Evolutionary conservation across 192 early-diverging fungal species (phyloP), one percentile per base, ranked within the genome.

Genomic region (Linnemannia schmuckeri): DNA sequence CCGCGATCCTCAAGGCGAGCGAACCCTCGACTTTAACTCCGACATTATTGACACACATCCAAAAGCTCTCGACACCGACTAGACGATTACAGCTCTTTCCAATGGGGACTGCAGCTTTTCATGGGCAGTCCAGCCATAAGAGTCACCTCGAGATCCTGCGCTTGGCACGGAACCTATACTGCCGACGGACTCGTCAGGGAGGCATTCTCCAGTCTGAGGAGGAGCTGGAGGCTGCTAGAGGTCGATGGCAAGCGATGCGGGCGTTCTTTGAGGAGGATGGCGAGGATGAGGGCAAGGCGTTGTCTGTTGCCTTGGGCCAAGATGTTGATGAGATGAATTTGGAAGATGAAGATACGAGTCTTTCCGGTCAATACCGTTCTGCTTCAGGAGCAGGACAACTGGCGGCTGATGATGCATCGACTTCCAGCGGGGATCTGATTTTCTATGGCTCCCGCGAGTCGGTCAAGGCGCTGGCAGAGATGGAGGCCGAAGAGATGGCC

Each of bases 11-110:
- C 2, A 52, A 17, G 49, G 17, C 17, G 5, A 52, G 5, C 49
- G 49, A 52, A 17, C 20, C 49, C 49, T 22, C 22, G 37, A 41
- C 17, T 37, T 24, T 12, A 18, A 37, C 38, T 7, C 15, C 44
- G 44, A 13, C 70, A 61, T 30, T 33, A 20, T 30, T 54, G 12
- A 55, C 74, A 57, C 47, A 54, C 6, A 70, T 38, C 24, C 20
- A 79, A 66, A 70, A 72, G 52, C 68, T 33, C 35, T 77, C 76
- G 30, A 75, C 73, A 18, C 27, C 49, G 13, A 33, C 42, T 10
- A 74, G 69, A 42, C 47, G 68, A n/a, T 52, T 81, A n/a, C 82
- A 82, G 47, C 55, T 90, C 15, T 80, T 91, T 24, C 90, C 90
- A 7, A 54, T 66, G 66, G 85, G 82, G 33, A 72, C 82, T 7